Conservation (phyloP, 192 early-diverging fungal species). For the Backusella morwellensis region DNA sequence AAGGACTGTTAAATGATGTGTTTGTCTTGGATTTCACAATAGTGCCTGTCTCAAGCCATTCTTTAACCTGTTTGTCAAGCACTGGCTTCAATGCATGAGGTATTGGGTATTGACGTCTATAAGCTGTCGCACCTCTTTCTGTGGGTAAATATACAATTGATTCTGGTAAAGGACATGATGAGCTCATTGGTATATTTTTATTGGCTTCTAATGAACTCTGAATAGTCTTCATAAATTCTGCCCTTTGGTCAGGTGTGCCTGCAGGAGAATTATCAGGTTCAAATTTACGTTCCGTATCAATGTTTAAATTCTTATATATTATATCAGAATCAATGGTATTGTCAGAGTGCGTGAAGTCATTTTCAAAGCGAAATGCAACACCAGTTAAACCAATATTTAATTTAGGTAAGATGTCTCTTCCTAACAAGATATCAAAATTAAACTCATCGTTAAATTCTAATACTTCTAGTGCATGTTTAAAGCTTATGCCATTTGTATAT, state of each 20-base stretch:
- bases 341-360: neutral
- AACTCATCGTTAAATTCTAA: neutral
- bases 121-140: neutral
- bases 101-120: neutral
- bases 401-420: neutral
- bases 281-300: neutral
- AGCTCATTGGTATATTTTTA: neutral
- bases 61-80: neutral
- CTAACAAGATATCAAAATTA: neutral
- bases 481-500: slow-evolving; percentile 1
- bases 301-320: neutral
- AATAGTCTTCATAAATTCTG: neutral
- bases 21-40: neutral
- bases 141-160: neutral
- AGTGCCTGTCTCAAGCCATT: neutral
- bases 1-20: neutral
- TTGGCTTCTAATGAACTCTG: neutral
- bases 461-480: neutral
- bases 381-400: neutral
- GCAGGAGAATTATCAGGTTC: slow-evolving; percentile 10
- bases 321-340: neutral
- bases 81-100: neutral
- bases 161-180: neutral
- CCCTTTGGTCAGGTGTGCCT: neutral
- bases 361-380: neutral